These are phyloP conservation scores for Ogataea henricii DNA, from an alignment of 805 yeast species.

Conservation along the genomic window DNA sequence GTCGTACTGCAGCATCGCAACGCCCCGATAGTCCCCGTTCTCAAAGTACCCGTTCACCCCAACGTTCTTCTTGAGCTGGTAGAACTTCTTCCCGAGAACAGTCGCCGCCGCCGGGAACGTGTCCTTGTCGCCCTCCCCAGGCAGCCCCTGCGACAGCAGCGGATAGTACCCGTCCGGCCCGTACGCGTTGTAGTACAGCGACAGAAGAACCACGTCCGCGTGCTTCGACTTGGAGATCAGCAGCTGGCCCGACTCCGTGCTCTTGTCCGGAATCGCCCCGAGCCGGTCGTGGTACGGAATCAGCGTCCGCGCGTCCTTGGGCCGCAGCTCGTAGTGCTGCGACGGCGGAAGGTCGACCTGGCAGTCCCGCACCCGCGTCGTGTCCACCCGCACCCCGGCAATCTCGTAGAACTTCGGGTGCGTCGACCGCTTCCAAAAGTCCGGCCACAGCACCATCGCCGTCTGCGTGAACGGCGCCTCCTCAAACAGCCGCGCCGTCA, in stretches of 20 bases:
- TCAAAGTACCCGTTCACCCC: conserved; percentile 46
- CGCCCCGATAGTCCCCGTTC: conserved; percentile 40
- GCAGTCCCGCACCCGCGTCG: conserved; percentile 38
- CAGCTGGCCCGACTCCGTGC: conserved; percentile 67
- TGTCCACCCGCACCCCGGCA: conserved; percentile 43
- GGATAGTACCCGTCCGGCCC: conserved; percentile 63
- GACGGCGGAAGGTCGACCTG: conserved; percentile 27
- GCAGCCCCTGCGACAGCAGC: conserved; percentile 57
- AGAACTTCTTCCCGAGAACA: conserved; percentile 47
- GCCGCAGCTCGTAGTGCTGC: conserved; percentile 18
- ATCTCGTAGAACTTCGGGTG: conserved; percentile 60
- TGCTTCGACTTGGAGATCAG: conserved; percentile 58
- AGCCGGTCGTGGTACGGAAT: conserved; percentile 59
- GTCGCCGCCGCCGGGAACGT: conserved; percentile 72
- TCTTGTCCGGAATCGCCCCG: conserved; percentile 62
- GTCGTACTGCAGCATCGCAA: conserved; percentile 52
- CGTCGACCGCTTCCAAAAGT: conserved; percentile 67
- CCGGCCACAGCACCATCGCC: conserved; percentile 67
- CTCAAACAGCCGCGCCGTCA: conserved; percentile 52
- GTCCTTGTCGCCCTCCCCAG: conserved; percentile 85
- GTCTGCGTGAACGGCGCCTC: conserved; percentile 44
- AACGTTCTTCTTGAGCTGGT: conserved; percentile 56
- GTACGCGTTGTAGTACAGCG: conserved; percentile 60
- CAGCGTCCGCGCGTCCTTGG: conserved; percentile 21
- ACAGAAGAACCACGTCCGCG: conserved; percentile 52